Evolutionary conservation across 1,284 basidiomycete genomes (phyloP).

Genomic region (Cryptococcus hybrid): DNA sequence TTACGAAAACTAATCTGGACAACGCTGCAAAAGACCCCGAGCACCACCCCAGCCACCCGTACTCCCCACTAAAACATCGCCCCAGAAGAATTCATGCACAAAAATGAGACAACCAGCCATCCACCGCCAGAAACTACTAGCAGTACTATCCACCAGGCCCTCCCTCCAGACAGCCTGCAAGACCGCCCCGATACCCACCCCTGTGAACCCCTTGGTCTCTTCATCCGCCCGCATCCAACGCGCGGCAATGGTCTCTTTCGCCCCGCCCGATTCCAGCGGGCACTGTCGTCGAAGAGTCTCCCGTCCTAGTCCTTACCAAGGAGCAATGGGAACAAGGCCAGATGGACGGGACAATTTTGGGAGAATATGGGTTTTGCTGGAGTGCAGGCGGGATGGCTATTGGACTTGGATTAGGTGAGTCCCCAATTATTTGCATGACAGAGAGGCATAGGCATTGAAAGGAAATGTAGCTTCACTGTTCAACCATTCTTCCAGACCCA

Average conservation of each 20-base stretch:
- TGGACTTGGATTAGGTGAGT: conserved; percentile 73
- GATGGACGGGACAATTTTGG: conserved; percentile 64
- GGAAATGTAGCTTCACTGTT: conserved; percentile 44
- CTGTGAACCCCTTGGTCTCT: conserved; percentile 41
- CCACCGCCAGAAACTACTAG: neutral
- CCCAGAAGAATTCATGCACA: neutral
- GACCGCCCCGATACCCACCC: neutral
- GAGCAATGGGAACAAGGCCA: conserved; percentile 68
- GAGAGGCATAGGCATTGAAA: neutral
- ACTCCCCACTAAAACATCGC: too few species aligned
- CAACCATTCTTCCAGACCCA: conserved; percentile 50
- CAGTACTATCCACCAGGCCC: neutral
- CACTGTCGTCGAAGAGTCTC: conserved; percentile 75
- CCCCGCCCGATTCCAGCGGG: conserved; percentile 60
- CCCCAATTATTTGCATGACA: neutral
- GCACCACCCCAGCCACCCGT: too few species aligned
- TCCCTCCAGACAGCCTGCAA: neutral
- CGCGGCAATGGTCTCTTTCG: conserved; percentile 51
- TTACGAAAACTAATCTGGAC: too few species aligned
- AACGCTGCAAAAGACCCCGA: too few species aligned
- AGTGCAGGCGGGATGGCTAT: conserved; percentile 75
- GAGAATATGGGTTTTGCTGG: conserved; percentile 86
- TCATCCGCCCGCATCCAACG: conserved; percentile 31
- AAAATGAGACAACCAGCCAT: neutral
- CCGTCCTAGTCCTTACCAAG: conserved; percentile 73